A percentile compares a stretch with the other conserved stretches of the same genome.
Conservation (phyloP, 1,284 basidiomycete genomes). For the Vanrija sp. region DNA sequence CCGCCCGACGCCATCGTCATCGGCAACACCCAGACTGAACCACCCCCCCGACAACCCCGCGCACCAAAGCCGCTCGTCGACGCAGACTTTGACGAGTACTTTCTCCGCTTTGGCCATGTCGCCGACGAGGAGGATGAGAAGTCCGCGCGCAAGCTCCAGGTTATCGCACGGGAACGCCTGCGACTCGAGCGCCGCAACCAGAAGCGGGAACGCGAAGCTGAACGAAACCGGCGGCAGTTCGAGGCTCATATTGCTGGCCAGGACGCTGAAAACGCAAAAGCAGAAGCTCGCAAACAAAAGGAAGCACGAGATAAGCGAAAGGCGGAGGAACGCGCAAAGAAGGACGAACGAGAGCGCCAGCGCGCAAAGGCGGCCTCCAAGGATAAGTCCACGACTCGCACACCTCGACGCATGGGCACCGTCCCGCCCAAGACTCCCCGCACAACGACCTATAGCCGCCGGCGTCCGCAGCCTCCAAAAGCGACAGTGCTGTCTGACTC, state of each 20-base stretch:
- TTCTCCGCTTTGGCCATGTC: constrained; percentile 28
- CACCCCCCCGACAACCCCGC: constrained; percentile 5
- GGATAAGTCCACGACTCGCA: not conserved
- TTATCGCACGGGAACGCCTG: constrained; percentile 29
- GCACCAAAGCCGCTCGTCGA: constrained; percentile 22
- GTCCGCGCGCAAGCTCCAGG: constrained; percentile 21
- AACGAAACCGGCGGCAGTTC: constrained; percentile 22
- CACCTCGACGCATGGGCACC: no score
- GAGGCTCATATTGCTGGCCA: constrained; percentile 20
- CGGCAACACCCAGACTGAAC: constrained; percentile 27
- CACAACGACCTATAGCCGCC: constrained; percentile 10
- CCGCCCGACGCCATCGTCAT: constrained; percentile 37
- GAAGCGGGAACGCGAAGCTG: constrained; percentile 20
- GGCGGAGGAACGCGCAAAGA: not conserved
- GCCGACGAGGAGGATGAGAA: constrained; percentile 30
- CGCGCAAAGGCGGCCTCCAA: not conserved
- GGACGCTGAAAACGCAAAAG: not conserved
- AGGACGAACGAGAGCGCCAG: not conserved
- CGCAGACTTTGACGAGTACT: constrained; percentile 40
- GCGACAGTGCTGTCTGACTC: constrained; percentile 4
- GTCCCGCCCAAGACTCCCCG: not conserved
- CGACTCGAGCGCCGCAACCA: constrained; percentile 27
- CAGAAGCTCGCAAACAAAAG: constrained; percentile 7
- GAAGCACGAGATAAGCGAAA: constrained; percentile 4
- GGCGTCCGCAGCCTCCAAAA: not conserved